Conservation (phyloP, 805 yeast genomes). For the Barnettozyma vustinii region DNA sequence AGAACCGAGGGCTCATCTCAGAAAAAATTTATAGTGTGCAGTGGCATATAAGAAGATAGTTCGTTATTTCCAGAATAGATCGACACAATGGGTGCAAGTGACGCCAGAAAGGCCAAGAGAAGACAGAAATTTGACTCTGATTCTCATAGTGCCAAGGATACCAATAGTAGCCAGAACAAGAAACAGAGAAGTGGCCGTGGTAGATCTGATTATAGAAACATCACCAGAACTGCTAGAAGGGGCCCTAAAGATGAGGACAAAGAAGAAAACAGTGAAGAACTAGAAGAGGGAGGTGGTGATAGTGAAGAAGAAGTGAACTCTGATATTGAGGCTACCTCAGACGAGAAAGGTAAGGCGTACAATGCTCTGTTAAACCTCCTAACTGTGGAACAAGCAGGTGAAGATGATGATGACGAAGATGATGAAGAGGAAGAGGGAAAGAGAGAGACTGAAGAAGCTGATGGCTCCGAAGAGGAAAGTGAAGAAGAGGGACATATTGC, state of each 20-base stretch:
- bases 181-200: slow-evolving; percentile 36
- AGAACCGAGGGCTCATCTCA: not conserved
- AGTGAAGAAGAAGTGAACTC: not conserved
- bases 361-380: slow-evolving; percentile 62
- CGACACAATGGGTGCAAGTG: slow-evolving; percentile 13
- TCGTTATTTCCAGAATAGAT: not conserved
- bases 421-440: slow-evolving; percentile 13
- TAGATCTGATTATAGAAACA: slow-evolving; percentile 53
- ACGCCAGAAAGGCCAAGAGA: slow-evolving; percentile 11
- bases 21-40: not conserved
- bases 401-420: slow-evolving; percentile 13
- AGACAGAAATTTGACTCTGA: not conserved
- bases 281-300: slow-evolving; percentile 2
- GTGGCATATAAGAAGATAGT: not conserved
- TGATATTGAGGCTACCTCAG: not conserved
- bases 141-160: not conserved
- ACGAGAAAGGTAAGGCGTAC: slow-evolving; percentile 44
- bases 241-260: slow-evolving; percentile 17
- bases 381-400: slow-evolving; percentile 39
- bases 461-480: slow-evolving; percentile 26
- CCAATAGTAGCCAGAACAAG: slow-evolving; percentile 3
- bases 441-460: slow-evolving; percentile 21
- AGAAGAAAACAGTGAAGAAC: slow-evolving; percentile 1
- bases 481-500: slow-evolving; percentile 25
- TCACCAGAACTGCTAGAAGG: slow-evolving; percentile 50